Evolutionary conservation across 2,329 filamentous ascomycete species (phyloP), one percentile per base, ranked within the genome.

Genomic region (Lachnellula arida): DNA sequence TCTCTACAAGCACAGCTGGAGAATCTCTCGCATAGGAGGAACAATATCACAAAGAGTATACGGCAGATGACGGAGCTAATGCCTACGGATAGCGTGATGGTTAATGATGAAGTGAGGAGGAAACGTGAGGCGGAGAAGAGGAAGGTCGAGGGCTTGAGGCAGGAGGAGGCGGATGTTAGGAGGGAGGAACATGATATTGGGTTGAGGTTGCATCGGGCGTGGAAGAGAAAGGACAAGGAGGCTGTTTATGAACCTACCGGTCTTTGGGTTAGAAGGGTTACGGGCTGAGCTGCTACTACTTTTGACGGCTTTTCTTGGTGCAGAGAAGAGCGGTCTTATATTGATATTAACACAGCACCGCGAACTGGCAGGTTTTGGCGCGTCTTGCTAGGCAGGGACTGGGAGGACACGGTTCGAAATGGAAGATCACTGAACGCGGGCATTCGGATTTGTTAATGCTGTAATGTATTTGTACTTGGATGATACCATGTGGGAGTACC

Each of bases 191-290:
- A 93, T 67, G 88, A 94, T 54, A 73, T 92, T 43, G 89, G 89
- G 1, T 73, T 94, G 65, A 86, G 85, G 70, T 75, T 94, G 53
- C 83, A 89, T 68, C 77, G 87, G 22, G 86, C 87, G 9, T 87
- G 88, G 73, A 92, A 90, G 75, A 81, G 89, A 48, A 78, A 85
- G 63, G 88, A 92, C 65, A 81, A 86, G 60, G 80, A 87, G 51
- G 79, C 78, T 2, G 76, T 78, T 35, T 87, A 78, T 65, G 85
- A 89, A 65, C 82, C 82, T 11, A 86, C 85, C 0, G 81, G 81
- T 32, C 73, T 95, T 9, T 95, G 90, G 90, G 87, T 95, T 49
- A 81, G 86, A 66, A 79, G 90, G 60, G 86, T 91, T 58, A 91
- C 88, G 19, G 81, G 78, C 59, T 87, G 70, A 80, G 58, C 35